Conservation (phyloP, 257 asterid species). For the Marsdenia floribunda region DNA sequence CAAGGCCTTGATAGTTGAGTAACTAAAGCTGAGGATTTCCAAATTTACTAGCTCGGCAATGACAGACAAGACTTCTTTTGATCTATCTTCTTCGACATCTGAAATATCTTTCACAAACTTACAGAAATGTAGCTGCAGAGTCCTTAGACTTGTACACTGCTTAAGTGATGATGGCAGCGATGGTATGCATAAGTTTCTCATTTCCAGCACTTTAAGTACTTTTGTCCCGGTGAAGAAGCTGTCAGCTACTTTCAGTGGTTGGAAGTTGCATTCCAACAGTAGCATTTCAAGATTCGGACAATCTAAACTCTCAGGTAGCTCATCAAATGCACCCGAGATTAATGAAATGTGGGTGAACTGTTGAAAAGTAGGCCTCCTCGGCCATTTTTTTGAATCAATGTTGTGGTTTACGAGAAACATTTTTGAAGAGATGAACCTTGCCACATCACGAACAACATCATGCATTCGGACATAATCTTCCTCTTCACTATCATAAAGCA, state of each 20-base stretch:
- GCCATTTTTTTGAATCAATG: slow-evolving; percentile 5
- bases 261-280: slow-evolving; percentile 4
- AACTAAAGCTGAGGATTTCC: slow-evolving; percentile 19
- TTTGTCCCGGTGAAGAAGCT: not conserved
- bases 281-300: slow-evolving; percentile 17
- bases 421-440: slow-evolving; percentile 9
- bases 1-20: slow-evolving; percentile 12
- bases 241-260: not conserved
- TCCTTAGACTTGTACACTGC: slow-evolving; percentile 13
- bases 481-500: not conserved
- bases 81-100: not conserved
- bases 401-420: slow-evolving; percentile 2
- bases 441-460: slow-evolving; percentile 20
- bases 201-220: slow-evolving; percentile 17
- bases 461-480: slow-evolving; percentile 6
- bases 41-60: slow-evolving; percentile 14
- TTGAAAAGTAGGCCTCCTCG: not conserved
- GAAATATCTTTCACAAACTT: not conserved
- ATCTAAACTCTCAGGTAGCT: not conserved
- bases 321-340: not conserved
- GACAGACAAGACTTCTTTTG: slow-evolving; percentile 14
- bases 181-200: not conserved
- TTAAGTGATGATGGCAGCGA: slow-evolving; percentile 1
- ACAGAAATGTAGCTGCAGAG: slow-evolving; percentile 10
- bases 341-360: slow-evolving; percentile 14